These are phyloP conservation scores for Candida silvatica DNA, from an alignment of 805 yeast species.

Conservation along the genomic window DNA sequence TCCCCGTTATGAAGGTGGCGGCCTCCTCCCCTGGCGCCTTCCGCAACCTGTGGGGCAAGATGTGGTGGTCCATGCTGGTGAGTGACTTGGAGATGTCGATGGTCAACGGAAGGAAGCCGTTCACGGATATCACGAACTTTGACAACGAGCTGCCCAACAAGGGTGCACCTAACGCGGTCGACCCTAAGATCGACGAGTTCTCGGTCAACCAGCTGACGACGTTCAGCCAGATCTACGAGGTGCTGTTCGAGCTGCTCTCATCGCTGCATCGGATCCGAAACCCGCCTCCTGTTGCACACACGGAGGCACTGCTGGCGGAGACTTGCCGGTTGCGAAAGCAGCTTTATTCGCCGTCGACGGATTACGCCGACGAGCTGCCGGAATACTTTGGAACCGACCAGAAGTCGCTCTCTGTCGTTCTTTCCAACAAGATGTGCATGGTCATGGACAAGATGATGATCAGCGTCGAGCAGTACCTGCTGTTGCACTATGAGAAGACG, in stretches of 20 bases:
- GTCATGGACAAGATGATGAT: slow-evolving; percentile 4
- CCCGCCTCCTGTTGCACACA: slow-evolving; percentile 15
- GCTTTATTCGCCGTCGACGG: background rate
- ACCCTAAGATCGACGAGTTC: slow-evolving; percentile 13
- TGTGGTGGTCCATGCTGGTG: slow-evolving; percentile 19
- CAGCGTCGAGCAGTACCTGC: slow-evolving; percentile 9
- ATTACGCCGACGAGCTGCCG: background rate
- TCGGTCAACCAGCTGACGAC: slow-evolving; percentile 12
- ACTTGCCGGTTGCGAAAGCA: background rate
- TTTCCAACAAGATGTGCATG: slow-evolving; percentile 3
- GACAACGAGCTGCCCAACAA: slow-evolving; percentile 10
- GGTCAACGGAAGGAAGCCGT: slow-evolving; percentile 16
- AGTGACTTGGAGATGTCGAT: slow-evolving; percentile 17
- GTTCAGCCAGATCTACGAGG: slow-evolving; percentile 10
- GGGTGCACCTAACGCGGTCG: slow-evolving; percentile 10
- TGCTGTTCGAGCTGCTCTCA: slow-evolving; percentile 13
- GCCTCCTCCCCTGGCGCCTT: slow-evolving; percentile 8
- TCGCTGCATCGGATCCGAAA: slow-evolving; percentile 12
- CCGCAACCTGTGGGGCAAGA: slow-evolving; percentile 19
- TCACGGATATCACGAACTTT: slow-evolving; percentile 10
- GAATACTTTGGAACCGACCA: slow-evolving; percentile 2
- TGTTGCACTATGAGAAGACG: slow-evolving; percentile 11
- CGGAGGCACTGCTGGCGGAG: slow-evolving; percentile 10
- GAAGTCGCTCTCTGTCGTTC: slow-evolving; percentile 4
- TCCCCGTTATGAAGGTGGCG: background rate